Evolutionary conservation across 176 grass and related monocot species (phyloP), one percentile per base, ranked within the genome.

Genomic region (Elymus sibiricus): DNA sequence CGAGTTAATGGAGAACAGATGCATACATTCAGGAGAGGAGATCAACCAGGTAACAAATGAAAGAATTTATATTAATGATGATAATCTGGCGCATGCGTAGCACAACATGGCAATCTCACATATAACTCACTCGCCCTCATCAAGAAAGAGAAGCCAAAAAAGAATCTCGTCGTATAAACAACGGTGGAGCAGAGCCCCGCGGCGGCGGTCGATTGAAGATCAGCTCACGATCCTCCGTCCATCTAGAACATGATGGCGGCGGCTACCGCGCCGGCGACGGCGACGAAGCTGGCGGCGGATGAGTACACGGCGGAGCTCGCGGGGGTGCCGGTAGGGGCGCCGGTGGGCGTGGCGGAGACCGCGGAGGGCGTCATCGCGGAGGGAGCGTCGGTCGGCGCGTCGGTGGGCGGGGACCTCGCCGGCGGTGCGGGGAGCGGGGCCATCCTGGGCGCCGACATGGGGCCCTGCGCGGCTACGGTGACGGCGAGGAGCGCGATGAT

Each of bases 221-320:
- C 21, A 14, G 17, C 1, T n/a, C 37, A 70, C 2, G 19, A 70
- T 42, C 9, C 37, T 43, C 11, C 1, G 22, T 72, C 38, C 22
- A 25, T 74, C 91, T 90, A 92, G 69, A 92, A 92, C 15, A 86
- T 1, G 38, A 84, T 53, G 70, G 77, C 87, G 27, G 91, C 91
- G 16, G 91, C 91, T 21, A 90, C 42, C 0, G 80, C 91, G 0
- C 38, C 91, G 9, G 62, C 91, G 68, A 84, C 84, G 68, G 83
- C 79, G 3, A 84, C 80, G 69, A 89, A 90, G 74, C 87, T 84
- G 49, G 10, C 65, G 11, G 83, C 38, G 12, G 85, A 74, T 1
- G 61, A 13, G 89, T 51, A 64, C 2, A 73, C 16, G 9, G 72
- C 39, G 25, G 86, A 67, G 64, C 31, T 40, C 5, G 79, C 79